Evolutionary conservation across 2,329 filamentous ascomycete species (phyloP), one percentile per base, ranked within the genome.

Genomic region (Chlorencoelia australis): DNA sequence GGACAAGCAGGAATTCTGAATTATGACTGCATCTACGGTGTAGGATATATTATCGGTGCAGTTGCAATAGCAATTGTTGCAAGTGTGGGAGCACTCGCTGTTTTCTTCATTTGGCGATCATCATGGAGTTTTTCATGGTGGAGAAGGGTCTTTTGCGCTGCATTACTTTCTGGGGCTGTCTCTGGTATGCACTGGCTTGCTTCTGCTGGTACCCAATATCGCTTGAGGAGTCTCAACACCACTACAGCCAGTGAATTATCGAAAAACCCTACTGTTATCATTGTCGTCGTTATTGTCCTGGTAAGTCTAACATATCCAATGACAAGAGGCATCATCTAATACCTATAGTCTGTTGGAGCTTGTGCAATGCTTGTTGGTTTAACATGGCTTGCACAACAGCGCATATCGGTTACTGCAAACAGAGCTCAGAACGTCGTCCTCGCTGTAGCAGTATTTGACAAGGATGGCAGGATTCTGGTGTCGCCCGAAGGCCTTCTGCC

Each of bases 131-230:
- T 79, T 52, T 74, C 73, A 10, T 84, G 79, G 73, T 86, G 79
- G 78, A 84, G 85, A 54, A 68, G 84, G 38, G 59, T 69, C 7
- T 51, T 77, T 3, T 83, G 79, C 40, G 79, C 79, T 7, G 61
- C 74, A 26, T 59, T 87, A 15, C 67, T 93, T 29, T 81, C 82
- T 7, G 67, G 72, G 11, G 82, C 81, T 26, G 82, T 89, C 2
- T 87, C 79, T 7, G 83, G 82, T 1, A 91, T 93, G 84, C 85
- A 93, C 59, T 93, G 83, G 80, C 80, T 79, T 38, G 85, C 82
- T 20, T 71, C 79, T 6, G 68, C 73, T 7, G 82, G 82, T 11
- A 91, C 83, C 3, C 57, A 59, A 7, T 91, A 88, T 56, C 67
- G 66, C 32, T 58, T 83, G 33, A 56, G 68, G 44, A 55, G 66